These are phyloP conservation scores for Cladophialophora bantiana DNA, from an alignment of 2,329 filamentous ascomycete species.

Conservation along the genomic window DNA sequence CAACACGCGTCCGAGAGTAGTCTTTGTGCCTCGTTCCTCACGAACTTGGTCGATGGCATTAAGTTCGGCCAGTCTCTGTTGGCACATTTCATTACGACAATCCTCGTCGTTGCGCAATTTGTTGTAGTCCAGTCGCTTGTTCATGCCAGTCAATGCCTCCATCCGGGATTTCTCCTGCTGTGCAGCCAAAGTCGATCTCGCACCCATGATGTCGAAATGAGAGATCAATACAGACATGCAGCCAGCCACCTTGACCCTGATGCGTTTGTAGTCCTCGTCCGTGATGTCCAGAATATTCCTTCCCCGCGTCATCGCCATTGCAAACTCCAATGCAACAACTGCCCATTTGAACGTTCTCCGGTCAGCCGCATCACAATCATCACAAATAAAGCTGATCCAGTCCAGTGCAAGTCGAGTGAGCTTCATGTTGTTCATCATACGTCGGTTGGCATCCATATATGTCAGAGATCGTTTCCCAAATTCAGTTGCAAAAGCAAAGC, in stretches of 20 bases:
- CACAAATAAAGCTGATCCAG: slow-evolving; percentile 97
- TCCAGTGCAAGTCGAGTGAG: slow-evolving; percentile 91
- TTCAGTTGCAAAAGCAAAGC: slow-evolving; percentile 98
- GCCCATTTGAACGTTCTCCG: slow-evolving; percentile 98
- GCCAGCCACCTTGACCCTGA: slow-evolving; percentile 88
- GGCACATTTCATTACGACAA: slow-evolving; percentile 74
- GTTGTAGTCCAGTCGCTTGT: slow-evolving; percentile 76
- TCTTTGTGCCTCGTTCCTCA: slow-evolving; percentile 79
- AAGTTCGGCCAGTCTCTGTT: slow-evolving; percentile 76
- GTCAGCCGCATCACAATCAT: slow-evolving; percentile 93
- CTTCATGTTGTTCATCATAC: slow-evolving; percentile 97
- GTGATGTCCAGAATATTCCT: slow-evolving; percentile 91
- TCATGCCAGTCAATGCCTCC: slow-evolving; percentile 78
- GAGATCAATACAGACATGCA: slow-evolving; percentile 98
- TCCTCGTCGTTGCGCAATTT: slow-evolving; percentile 81
- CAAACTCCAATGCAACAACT: slow-evolving; percentile 91
- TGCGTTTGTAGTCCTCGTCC: slow-evolving; percentile 81
- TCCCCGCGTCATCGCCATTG: slow-evolving; percentile 95
- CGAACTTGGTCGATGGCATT: slow-evolving; percentile 78
- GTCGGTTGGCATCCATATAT: slow-evolving; percentile 93
- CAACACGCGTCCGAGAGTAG: slow-evolving; percentile 85
- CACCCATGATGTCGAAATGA: slow-evolving; percentile 99
- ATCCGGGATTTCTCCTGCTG: slow-evolving; percentile 90
- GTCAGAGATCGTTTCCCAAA: slow-evolving; percentile 94
- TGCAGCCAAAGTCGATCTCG: slow-evolving; percentile 88